Evolutionary conservation across 2,329 filamentous ascomycete genomes (phyloP), one percentile per base, ranked within the genome.

Genomic region (Diaporthe amygdali): DNA sequence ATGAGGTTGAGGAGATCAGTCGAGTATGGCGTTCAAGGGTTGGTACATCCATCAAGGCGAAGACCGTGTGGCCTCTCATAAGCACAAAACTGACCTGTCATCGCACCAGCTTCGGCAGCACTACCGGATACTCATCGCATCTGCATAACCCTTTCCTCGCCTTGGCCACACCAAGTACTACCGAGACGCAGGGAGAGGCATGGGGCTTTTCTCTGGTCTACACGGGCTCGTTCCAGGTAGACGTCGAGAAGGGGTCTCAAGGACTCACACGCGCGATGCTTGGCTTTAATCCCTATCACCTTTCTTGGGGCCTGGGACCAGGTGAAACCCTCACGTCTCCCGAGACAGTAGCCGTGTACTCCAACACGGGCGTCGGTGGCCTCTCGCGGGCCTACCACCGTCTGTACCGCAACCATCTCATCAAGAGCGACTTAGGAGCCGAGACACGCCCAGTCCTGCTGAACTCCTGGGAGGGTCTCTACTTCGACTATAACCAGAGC

Each of bases 161-260:
- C 0, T 79, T 92, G 2, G 83, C 88, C 0, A 81, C 86, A 3
- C 86, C 89, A 0, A 82, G 81, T 0, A 89, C 90, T 0, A 92
- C 90, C 1, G 90, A 92, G 75, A 85, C 85, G 0, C 83, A 85
- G 2, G 90, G 90, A 1, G 85, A 91, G 46, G 89, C 88, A 8
- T 92, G 89, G 84, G 90, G 89, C 0, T 92, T 92, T 78, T 91
- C 88, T 1, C 83, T 92, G 2, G 82, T 92, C 22, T 92, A 91
- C 78, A 89, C 89, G 0, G 90, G 90, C 2, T 91, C 89, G 0
- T 92, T 91, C 74, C 82, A 85, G 1, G 88, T 87, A 0, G 85
- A 89, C n/a, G 85, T 91, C 0, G 90, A 92, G 75, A 89, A 88
- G 68, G 86, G 87, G 71, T 90, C 90, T 0, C 89, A 91, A 47